Percentiles rank a stretch among this genome's conserved stretches.
Evolutionary conservation across 108 stramenopile genomes (phyloP).

Genomic region (Nitzschia sp.): DNA sequence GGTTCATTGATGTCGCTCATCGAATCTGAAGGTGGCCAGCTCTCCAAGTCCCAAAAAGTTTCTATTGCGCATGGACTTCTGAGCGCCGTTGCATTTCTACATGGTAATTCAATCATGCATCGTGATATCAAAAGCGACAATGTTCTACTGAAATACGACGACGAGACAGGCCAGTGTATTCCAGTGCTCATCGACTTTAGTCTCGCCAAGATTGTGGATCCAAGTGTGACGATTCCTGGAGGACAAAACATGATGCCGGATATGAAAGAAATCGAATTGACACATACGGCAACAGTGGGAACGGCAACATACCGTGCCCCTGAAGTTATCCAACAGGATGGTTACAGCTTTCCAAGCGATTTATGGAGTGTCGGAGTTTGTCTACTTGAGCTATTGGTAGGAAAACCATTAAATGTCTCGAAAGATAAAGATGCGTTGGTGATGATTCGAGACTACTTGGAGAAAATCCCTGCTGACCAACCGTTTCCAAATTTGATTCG

Average conservation of each 20-base stretch:
- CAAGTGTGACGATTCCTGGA: constrained; percentile 33
- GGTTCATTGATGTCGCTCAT: constrained; percentile 60
- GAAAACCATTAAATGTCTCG: constrained; percentile 42
- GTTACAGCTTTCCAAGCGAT: constrained; percentile 71
- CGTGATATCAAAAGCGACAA: constrained; percentile 98
- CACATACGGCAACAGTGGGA: constrained; percentile 72
- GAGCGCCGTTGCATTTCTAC: constrained; percentile 84
- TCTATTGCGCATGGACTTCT: constrained; percentile 71
- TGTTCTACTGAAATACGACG: constrained; percentile 68
- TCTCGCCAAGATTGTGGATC: constrained; percentile 67
- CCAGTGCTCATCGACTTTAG: constrained; percentile 82
- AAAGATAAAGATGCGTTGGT: constrained; percentile 65
- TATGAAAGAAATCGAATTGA: constrained; percentile 36
- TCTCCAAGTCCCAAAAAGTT: constrained; percentile 42
- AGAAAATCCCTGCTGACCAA: constrained; percentile 55
- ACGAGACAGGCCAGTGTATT: constrained; percentile 29
- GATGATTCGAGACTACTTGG: constrained; percentile 51
- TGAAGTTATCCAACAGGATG: constrained; percentile 61
- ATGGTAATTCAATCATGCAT: constrained; percentile 95
- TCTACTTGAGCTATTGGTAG: constrained; percentile 67
- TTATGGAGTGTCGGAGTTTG: constrained; percentile 85
- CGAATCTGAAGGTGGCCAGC: constrained; percentile 18
- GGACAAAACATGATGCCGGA: constrained; percentile 15
- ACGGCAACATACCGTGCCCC: constrained; percentile 76
- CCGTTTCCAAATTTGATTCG: constrained; percentile 74